Conservation (phyloP, 257 asterid species). For the Coffea canephora region DNA sequence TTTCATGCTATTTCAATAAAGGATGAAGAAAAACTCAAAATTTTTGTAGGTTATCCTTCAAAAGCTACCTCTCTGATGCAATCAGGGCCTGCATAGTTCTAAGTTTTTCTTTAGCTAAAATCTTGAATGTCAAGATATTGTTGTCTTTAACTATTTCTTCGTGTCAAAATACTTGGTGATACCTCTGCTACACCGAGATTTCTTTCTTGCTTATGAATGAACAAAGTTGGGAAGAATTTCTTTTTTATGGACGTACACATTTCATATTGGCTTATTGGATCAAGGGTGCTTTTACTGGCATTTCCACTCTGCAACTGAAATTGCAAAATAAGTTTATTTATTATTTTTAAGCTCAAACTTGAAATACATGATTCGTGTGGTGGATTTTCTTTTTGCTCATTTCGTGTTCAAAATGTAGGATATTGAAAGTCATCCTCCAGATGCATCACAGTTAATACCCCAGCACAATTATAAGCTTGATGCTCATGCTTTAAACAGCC, state of each 20-base stretch:
- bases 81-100: not conserved
- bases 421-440: conserved; percentile 59
- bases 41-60: not conserved
- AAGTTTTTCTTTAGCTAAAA: not conserved
- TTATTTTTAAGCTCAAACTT: not conserved
- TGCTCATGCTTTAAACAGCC: conserved; percentile 78
- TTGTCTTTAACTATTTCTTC: not conserved
- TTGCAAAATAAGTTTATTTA: not conserved
- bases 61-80: not conserved
- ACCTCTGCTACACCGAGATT: not conserved
- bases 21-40: not conserved
- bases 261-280: not conserved
- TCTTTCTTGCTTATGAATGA: not conserved
- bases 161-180: not conserved
- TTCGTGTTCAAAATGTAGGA: conserved; percentile 48
- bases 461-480: conserved; percentile 97
- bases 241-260: not conserved
- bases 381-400: conserved; percentile 25
- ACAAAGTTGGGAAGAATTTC: not conserved
- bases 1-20: not conserved
- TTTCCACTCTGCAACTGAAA: not conserved
- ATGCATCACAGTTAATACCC: conserved; percentile 82
- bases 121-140: not conserved
- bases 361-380: not conserved
- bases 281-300: not conserved